A percentile compares a stretch with the other conserved stretches of the same genome.
These are phyloP conservation scores for Hypoxylon sp. DNA, from an alignment of 2,329 filamentous ascomycete genomes.

Conservation along the genomic window DNA sequence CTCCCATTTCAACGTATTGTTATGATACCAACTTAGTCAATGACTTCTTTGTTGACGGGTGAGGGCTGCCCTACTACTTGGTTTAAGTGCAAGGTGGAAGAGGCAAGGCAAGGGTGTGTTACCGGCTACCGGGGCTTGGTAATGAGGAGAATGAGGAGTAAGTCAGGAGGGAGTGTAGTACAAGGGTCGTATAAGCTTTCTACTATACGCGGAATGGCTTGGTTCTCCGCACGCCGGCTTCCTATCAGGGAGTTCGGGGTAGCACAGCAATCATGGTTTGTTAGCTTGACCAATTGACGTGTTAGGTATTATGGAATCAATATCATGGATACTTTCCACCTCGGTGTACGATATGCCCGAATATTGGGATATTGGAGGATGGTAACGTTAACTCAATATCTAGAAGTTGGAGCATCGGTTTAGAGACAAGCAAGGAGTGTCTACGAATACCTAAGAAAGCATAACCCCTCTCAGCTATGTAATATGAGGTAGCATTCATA, in stretches of 20 bases:
- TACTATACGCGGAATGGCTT: not conserved
- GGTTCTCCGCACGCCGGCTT: slow-evolving; percentile 24
- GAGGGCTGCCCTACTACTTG: not conserved
- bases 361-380: not conserved
- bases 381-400: not conserved
- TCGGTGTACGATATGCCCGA: slow-evolving; percentile 2
- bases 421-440: not conserved
- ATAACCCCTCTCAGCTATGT: not conserved
- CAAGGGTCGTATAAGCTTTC: not conserved
- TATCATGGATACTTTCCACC: not conserved
- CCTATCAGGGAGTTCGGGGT: slow-evolving; percentile 7
- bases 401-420: slow-evolving; percentile 1
- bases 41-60: not conserved
- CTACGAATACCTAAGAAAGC: not conserved
- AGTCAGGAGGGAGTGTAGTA: slow-evolving; percentile 9
- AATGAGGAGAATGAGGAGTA: slow-evolving; percentile 30
- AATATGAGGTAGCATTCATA: not conserved
- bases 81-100: slow-evolving; percentile 11
- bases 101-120: slow-evolving; percentile 4
- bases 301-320: not conserved
- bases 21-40: not conserved
- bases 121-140: slow-evolving; percentile 21
- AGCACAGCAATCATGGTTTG: slow-evolving; percentile 10
- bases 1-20: slow-evolving; percentile 20
- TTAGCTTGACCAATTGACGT: slow-evolving; percentile 6